Conservation (phyloP, 352 stramenopile genomes). For the Globisporangium lucens region DNA sequence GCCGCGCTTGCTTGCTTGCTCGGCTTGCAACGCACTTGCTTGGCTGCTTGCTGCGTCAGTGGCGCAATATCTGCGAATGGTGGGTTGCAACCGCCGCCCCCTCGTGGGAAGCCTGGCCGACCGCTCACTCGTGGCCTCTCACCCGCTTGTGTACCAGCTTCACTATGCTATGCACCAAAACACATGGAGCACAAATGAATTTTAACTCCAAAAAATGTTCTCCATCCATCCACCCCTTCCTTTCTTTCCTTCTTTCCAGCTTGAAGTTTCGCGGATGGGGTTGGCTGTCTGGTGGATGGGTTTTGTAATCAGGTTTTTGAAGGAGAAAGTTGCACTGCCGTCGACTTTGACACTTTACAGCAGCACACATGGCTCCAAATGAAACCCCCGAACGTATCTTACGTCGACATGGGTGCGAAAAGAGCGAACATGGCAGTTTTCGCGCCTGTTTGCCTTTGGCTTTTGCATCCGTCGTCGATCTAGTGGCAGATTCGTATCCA, state of each 20-base stretch:
- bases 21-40: background rate
- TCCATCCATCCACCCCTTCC: background rate
- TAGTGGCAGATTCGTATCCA: background rate
- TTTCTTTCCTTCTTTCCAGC: background rate
- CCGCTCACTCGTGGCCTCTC: background rate
- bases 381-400: background rate
- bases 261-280: slow-evolving; percentile 6
- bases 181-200: background rate
- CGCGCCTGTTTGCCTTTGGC: background rate
- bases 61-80: slow-evolving; percentile 9
- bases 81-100: background rate
- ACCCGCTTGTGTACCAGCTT: background rate
- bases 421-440: background rate
- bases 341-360: background rate
- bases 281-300: background rate
- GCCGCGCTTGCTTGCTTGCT: background rate
- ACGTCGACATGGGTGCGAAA: slow-evolving; percentile 9
- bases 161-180: background rate
- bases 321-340: background rate
- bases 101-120: background rate
- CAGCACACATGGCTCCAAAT: slow-evolving; percentile 5
- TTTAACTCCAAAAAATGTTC: slow-evolving; percentile 2
- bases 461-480: background rate
- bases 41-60: slow-evolving; percentile 4
- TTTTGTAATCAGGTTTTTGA: slow-evolving; percentile 3